phyloP scores from a whole-genome alignment of 164 flowering plant genomes.

The Annona cherimola region DNA sequence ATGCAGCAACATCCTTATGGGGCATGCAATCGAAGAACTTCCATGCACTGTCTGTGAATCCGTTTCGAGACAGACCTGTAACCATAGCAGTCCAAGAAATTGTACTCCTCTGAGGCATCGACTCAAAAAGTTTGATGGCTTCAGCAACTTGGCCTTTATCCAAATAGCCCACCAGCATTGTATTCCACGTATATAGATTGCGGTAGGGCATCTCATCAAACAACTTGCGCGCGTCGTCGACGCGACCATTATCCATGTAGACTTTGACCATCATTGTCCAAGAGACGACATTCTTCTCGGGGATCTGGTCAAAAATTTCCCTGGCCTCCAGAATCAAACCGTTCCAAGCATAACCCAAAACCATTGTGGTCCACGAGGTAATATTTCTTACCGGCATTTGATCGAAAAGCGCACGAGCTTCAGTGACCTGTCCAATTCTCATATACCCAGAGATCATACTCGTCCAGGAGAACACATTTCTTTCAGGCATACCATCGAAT shows the following conservation, averaged over 20 bases:
- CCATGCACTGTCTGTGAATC: slow-evolving; percentile 30
- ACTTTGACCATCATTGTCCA: slow-evolving; percentile 49
- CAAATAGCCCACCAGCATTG: slow-evolving; percentile 41
- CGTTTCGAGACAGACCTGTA: slow-evolving; percentile 47
- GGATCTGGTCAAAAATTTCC: slow-evolving; percentile 35
- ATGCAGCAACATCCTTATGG: slow-evolving; percentile 44
- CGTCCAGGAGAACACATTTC: slow-evolving; percentile 51
- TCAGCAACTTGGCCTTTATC: slow-evolving; percentile 25
- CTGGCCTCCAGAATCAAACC: slow-evolving; percentile 36
- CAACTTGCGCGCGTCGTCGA: slow-evolving; percentile 38
- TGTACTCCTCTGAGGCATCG: slow-evolving; percentile 42
- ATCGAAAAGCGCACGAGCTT: slow-evolving; percentile 35
- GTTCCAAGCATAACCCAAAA: slow-evolving; percentile 37
- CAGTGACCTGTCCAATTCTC: slow-evolving; percentile 25
- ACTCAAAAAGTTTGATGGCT: slow-evolving; percentile 37
- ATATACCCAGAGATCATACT: slow-evolving; percentile 53
- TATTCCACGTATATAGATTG: slow-evolving; percentile 49
- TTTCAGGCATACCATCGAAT: slow-evolving; percentile 39
- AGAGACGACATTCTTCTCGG: slow-evolving; percentile 41
- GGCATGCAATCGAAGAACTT: slow-evolving; percentile 53
- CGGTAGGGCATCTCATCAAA: slow-evolving; percentile 41
- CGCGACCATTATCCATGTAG: slow-evolving; percentile 27
- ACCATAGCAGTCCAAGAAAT: slow-evolving; percentile 62
- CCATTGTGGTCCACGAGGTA: slow-evolving; percentile 51
- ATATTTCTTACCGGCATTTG: slow-evolving; percentile 38